Base-by-base conservation (phyloP, 441 rosid species). In the Pelargonium cotyledonis region DNA sequence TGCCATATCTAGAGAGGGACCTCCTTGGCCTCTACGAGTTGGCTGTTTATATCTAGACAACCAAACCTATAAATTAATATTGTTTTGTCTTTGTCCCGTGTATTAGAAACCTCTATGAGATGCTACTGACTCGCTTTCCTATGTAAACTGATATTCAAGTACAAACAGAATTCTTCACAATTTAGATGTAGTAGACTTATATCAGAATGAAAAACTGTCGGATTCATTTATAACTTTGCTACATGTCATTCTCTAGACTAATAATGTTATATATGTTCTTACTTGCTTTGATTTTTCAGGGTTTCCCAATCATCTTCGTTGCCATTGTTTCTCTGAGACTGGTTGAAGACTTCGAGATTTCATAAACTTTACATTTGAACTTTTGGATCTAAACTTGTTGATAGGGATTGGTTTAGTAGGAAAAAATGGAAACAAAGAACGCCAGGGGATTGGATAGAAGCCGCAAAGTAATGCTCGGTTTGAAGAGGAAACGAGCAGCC, bases 391-490 rank as follows among this genome's bases (percentile, higher is more conserved):
- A 76, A 77, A 71, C 29, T 75, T 81, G 75, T 85, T 82, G 74
- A 83, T 80, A 92, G 84, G 76, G 74, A 85, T 82, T 77, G 84
- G 74, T 85, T 77, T 85, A 79, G 83, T 63, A 70, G 70, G 57
- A 83, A 83, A 75, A 83, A 75, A 95, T 95, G 97, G 92, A 89
- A 68, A 19, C 83, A 73, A 83, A 66, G 73, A 78, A 65, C 91
- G 93, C 62, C 76, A 90, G 80, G 93, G 96, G 70, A 70, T 95
- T 80, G 98, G 97, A 72, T 92, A 92, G 82, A 69, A 73, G 73
- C 35, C 75, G 71, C 8, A 71, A 79, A 75, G 77, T 78, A 66
- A 67, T 82, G 78, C 83, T 72, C 7, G 81, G 84, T 6, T 72
- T 74, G 51, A 92, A 88, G 82, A 86, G 96, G 78, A 88, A 87